Evolutionary conservation across 208 protist species (phyloP).

Genomic region (Naegleria fowleri): DNA sequence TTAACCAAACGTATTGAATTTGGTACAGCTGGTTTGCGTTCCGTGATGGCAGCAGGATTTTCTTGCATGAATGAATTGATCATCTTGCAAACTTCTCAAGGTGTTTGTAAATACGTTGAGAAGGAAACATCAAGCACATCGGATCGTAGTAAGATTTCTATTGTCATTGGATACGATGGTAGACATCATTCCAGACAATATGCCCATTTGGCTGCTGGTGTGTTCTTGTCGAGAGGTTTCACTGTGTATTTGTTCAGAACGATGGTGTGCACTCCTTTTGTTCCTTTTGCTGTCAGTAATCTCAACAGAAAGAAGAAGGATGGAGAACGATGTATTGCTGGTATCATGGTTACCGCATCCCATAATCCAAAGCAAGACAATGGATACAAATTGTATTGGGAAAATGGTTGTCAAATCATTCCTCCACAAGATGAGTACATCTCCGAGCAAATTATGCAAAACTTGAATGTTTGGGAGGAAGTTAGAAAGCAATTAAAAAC

Average conservation of each 20-base stretch:
- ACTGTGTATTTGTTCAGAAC: constrained; percentile 70
- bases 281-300: constrained; percentile 64
- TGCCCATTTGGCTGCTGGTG: constrained; percentile 69
- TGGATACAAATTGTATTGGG: constrained; percentile 98
- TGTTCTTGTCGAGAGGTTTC: constrained; percentile 68
- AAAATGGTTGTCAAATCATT: constrained; percentile 88
- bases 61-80: constrained; percentile 91
- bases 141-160: constrained; percentile 30
- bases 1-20: constrained; percentile 81
- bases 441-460: constrained; percentile 64
- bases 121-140: not conserved
- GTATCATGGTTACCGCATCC: constrained; percentile 95
- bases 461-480: constrained; percentile 67
- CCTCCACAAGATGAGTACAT: constrained; percentile 88
- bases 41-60: constrained; percentile 82
- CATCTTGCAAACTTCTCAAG: constrained; percentile 88
- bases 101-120: constrained; percentile 57
- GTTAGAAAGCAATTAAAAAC: not conserved
- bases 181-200: constrained; percentile 81
- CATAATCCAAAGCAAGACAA: constrained; percentile 99
- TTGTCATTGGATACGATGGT: constrained; percentile 89
- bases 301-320: constrained; percentile 24
- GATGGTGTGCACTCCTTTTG: constrained; percentile 82
- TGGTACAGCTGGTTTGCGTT: constrained; percentile 87
- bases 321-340: constrained; percentile 53